Evolutionary conservation across 2,329 filamentous ascomycete genomes (phyloP).

Genomic region (Nemania bipapillata): DNA sequence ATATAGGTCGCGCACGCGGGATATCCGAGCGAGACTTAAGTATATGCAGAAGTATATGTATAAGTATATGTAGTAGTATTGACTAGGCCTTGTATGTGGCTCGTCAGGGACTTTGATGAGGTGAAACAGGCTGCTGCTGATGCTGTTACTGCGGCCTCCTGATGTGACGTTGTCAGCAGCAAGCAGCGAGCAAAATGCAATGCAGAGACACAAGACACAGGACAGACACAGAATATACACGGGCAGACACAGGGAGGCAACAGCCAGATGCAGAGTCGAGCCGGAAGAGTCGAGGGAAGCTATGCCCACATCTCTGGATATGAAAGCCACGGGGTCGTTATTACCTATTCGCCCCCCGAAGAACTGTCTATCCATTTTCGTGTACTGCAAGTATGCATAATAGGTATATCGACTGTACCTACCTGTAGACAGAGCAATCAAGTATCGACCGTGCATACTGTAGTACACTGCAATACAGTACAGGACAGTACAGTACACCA

Average conservation of each 20-base stretch:
- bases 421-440: not conserved
- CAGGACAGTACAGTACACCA: not conserved
- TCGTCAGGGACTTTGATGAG: constrained; percentile 15
- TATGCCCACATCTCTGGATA: constrained; percentile 8
- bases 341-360: constrained; percentile 17
- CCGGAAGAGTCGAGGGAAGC: constrained; percentile 18
- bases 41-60: too few species aligned
- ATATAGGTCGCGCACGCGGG: not conserved
- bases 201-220: constrained; percentile 13
- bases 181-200: constrained; percentile 3
- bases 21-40: not conserved
- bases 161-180: constrained; percentile 26
- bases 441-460: not conserved
- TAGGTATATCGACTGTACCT: not conserved
- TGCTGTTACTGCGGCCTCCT: not conserved
- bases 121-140: constrained; percentile 27
- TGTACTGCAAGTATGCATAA: too few species aligned
- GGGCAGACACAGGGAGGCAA: too few species aligned
- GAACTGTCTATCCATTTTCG: not conserved
- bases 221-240: not conserved
- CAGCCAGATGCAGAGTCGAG: constrained; percentile 1
- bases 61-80: too few species aligned
- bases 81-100: constrained; percentile 4
- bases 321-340: constrained; percentile 5
- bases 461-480: too few species aligned